Evolutionary conservation across 495 filamentous ascomycete genomes (phyloP), one percentile per base, ranked within the genome.

Genomic region (Trichoderma orchidacearum): DNA sequence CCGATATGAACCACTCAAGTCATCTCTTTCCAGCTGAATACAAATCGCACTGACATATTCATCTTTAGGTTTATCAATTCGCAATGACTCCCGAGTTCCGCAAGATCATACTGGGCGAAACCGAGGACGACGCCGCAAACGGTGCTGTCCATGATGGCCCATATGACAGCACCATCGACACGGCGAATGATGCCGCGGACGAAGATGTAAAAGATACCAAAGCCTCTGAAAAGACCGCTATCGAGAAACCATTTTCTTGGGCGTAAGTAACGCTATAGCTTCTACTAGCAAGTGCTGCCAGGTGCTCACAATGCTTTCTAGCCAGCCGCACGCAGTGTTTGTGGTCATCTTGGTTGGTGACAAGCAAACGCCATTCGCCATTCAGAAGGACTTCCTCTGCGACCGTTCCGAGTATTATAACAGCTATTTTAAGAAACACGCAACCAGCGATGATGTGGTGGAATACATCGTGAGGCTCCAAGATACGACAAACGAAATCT

Each of bases 341-440:
- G 74, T 74, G 35, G 75, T 79, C 30, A 64, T 74, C 55, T 61
- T 80, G 1, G 71, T 79, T 29, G 76, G 78, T n/a, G 62, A 68
- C 13, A 68, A 78, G 1, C 71, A 75, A 52, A 59, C 58, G 5
- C 72, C 76, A n/a, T 80, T 74, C 28, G 76, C 74, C 21, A 75
- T 80, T 54, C 78, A 80, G 58, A 77, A 75, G 54, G 76, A 80
- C 59, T 76, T 78, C 56, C 70, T 80, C 13, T 73, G 70, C 35
- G 66, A 72, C 17, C 77, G 77, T 53, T 79, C 75, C 0, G 59
- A 73, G 5, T 73, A 64, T 57, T 80, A 74, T 59, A 68, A 62
- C 5, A 54, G 67, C 9, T 64, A 68, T 38, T 80, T 80, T 45
- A 59, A 60, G n/a, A 64, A 66, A 17, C 66, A 61, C n/a, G 51